These are phyloP conservation scores for Colletotrichum lini DNA, from an alignment of 2,329 filamentous ascomycete genomes.

Conservation along the genomic window DNA sequence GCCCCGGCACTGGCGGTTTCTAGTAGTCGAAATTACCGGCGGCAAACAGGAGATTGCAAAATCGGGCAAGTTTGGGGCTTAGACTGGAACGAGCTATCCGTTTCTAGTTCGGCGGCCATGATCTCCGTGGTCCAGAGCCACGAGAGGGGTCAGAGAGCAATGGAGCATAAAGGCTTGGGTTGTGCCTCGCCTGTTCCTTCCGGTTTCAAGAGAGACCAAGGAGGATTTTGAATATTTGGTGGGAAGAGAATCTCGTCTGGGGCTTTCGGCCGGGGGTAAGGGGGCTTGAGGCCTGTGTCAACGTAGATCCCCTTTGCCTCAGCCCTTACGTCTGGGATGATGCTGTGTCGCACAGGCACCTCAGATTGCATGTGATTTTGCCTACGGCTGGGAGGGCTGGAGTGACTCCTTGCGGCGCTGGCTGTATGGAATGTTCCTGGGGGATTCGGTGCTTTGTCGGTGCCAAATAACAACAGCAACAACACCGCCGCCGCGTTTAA, in stretches of 20 bases:
- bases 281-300: not conserved
- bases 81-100: constrained; percentile 13
- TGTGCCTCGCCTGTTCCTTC: not conserved
- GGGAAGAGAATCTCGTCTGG: not conserved
- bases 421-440: not conserved
- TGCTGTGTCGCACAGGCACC: too few relatives aligned
- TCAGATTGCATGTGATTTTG: not conserved
- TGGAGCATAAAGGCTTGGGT: not conserved
- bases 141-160: not conserved
- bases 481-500: not conserved
- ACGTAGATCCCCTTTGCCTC: constrained; percentile 1
- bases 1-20: not conserved
- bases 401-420: not conserved
- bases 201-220: not conserved
- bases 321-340: constrained; percentile 2
- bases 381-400: not conserved
- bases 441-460: not conserved
- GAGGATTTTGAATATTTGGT: not conserved
- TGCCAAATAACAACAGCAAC: not conserved
- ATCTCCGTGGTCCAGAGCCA: not conserved
- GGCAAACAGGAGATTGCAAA: not conserved
- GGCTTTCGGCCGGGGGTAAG: not conserved
- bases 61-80: not conserved
- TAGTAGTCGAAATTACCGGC: not conserved
- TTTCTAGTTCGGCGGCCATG: not conserved